Conservation (phyloP, 352 stramenopile species). For the Phytophthora boehmeriae region DNA sequence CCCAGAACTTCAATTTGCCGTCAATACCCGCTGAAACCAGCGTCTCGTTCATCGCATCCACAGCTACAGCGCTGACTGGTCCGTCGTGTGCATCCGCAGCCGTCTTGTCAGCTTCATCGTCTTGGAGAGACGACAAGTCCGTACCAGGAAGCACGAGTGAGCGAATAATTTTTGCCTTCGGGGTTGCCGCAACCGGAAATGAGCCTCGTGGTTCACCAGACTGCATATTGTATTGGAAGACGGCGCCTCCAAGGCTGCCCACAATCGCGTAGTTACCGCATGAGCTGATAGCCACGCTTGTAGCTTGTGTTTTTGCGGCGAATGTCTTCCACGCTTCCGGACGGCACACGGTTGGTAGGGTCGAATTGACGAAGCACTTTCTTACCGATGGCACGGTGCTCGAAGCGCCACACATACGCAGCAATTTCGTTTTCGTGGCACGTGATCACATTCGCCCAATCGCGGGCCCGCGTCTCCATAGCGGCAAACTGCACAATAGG, state of each 20-base stretch:
- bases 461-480: slow-evolving; percentile 87
- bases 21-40: slow-evolving; percentile 89
- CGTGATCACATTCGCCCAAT: slow-evolving; percentile 95
- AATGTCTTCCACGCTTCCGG: slow-evolving; percentile 62
- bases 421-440: slow-evolving; percentile 93
- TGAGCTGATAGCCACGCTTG: slow-evolving; percentile 75
- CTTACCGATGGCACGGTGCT: slow-evolving; percentile 92
- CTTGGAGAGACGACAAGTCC: slow-evolving; percentile 28
- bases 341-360: slow-evolving; percentile 63
- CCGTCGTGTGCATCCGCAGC: slow-evolving; percentile 64
- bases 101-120: slow-evolving; percentile 42
- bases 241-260: slow-evolving; percentile 87
- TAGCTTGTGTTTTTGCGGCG: slow-evolving; percentile 73
- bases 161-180: slow-evolving; percentile 66
- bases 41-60: slow-evolving; percentile 86
- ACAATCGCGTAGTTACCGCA: slow-evolving; percentile 97
- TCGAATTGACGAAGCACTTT: slow-evolving; percentile 92
- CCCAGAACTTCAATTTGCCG: slow-evolving; percentile 91
- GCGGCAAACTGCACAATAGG: slow-evolving; percentile 92
- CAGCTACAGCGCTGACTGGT: slow-evolving; percentile 83
- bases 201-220: slow-evolving; percentile 91
- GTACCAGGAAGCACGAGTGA: slow-evolving; percentile 66
- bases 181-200: slow-evolving; percentile 86
- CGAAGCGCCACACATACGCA: slow-evolving; percentile 95
- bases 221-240: slow-evolving; percentile 98